Base-by-base conservation (phyloP, 169 alveolate genomes). In the Eimeria maxima region DNA sequence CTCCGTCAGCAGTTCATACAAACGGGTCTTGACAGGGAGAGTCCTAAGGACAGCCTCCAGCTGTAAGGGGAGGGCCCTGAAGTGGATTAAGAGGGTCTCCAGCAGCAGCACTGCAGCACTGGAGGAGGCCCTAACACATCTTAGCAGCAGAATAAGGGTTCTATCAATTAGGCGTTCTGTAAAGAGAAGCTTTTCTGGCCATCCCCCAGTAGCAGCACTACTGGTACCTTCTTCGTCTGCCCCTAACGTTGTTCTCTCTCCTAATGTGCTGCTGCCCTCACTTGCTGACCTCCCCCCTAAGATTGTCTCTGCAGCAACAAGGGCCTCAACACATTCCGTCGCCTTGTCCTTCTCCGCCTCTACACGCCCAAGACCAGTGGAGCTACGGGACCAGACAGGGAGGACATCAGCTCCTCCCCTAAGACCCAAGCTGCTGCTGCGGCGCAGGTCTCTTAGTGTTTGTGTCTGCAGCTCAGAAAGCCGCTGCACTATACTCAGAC, bases 401-500 rank as follows among this genome's bases (percentile, higher is more conserved):
- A 60, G 20, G 5, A 16, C n/a, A 8, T 78, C 65, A 53, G 60
- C 60, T 18, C 88, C 69, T 7, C 73, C 45, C n/a, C 90, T 71
- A 18, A 81, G 13, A 47, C 90, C 90, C 90, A 81, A 33, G 57
- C 90, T 81, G 90, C 60, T 81, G 90, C 73, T 81, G 90, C 69
- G 90, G 53, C 60, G 71, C 6, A 81, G 16, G 8, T 29, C 90
- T 67, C 73, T 13, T 27, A 81, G 44, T 22, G 90, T 81, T 38
- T 81, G 90, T 50, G 55, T 67, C 71, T 81, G 90, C 71, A 81
- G 50, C 50, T 81, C 90, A 63, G 33, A 50, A 14, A 81, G 90
- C 20, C 73, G 90, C 73, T 81, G 90, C 50, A 81, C 45, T 8
- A 67, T 33, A 50, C 50, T 10, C 29, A 81, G 27, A 22, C 53